phyloP scores from a whole-genome alignment of 768 basidiomycete species.

The Panaeolus papilionaceus region DNA sequence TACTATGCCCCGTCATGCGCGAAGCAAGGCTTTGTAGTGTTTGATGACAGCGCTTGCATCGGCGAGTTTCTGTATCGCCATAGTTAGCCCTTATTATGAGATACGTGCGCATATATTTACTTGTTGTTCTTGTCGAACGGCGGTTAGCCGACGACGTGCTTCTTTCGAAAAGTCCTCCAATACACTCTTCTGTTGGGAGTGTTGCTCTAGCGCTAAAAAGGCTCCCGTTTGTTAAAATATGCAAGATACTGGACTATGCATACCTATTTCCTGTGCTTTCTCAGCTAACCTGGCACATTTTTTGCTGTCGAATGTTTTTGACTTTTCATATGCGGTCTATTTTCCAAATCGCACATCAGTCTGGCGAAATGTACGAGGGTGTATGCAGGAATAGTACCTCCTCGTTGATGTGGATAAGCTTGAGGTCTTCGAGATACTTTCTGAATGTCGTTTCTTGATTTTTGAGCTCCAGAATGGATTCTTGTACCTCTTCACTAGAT shows the following conservation, averaged over 20 bases:
- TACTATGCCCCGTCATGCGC: constrained; percentile 9
- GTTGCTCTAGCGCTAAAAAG: not conserved
- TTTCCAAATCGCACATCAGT: not conserved
- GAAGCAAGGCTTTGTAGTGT: constrained; percentile 26
- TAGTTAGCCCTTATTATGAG: not conserved
- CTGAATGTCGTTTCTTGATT: not conserved
- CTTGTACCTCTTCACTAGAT: not conserved
- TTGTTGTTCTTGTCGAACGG: not conserved
- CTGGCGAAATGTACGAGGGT: not conserved
- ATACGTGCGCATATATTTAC: not conserved
- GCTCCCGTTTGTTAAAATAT: not conserved
- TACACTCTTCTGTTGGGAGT: not conserved
- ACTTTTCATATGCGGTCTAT: not conserved
- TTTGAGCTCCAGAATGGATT: not conserved
- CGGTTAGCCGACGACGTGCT: not conserved
- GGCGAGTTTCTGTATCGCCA: constrained; percentile 24
- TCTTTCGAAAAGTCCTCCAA: not conserved
- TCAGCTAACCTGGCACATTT: not conserved
- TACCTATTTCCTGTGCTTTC: not conserved
- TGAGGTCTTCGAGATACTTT: not conserved
- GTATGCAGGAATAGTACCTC: not conserved
- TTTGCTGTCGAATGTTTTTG: not conserved
- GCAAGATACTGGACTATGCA: not conserved
- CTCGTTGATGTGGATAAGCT: not conserved
- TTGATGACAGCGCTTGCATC: constrained; percentile 32